Evolutionary conservation across 306 rosid species (phyloP).

Genomic region (Corylus heterophylla): DNA sequence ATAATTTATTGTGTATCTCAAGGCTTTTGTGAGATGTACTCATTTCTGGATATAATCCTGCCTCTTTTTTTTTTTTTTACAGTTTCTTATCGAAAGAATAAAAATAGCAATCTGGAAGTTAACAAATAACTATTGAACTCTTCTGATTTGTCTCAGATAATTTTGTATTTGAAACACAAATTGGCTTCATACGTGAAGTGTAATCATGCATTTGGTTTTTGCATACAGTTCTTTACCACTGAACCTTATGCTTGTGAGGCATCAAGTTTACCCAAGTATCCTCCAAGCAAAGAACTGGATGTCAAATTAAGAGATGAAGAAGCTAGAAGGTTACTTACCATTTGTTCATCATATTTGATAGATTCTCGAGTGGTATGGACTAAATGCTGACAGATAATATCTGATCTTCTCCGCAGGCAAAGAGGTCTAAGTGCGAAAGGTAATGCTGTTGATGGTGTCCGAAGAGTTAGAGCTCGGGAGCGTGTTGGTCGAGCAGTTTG

Average conservation of each 20-base stretch:
- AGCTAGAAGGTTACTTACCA: conserved; percentile 72
- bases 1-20: neutral
- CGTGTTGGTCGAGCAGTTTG: conserved; percentile 75
- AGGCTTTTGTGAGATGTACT: neutral
- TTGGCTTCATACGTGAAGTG: conserved; percentile 29
- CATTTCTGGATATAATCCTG: neutral
- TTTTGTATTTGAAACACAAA: neutral
- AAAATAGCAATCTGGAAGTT: neutral
- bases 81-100: neutral
- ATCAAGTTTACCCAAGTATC: conserved; percentile 89
- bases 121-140: neutral
- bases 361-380: conserved; percentile 24
- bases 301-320: conserved; percentile 93
- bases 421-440: conserved; percentile 71
- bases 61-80: neutral
- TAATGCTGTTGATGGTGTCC: conserved; percentile 61
- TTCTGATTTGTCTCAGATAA: neutral
- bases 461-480: conserved; percentile 73
- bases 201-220: conserved; percentile 31
- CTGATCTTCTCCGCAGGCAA: conserved; percentile 56
- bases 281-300: conserved; percentile 96
- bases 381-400: conserved; percentile 27
- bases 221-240: conserved; percentile 68
- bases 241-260: conserved; percentile 94
- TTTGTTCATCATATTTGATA: conserved; percentile 24